A percentile compares a stretch with the other conserved stretches of the same genome.
phyloP scores from a whole-genome alignment of 345 rosid genomes.

The Rubroshorea leprosula region DNA sequence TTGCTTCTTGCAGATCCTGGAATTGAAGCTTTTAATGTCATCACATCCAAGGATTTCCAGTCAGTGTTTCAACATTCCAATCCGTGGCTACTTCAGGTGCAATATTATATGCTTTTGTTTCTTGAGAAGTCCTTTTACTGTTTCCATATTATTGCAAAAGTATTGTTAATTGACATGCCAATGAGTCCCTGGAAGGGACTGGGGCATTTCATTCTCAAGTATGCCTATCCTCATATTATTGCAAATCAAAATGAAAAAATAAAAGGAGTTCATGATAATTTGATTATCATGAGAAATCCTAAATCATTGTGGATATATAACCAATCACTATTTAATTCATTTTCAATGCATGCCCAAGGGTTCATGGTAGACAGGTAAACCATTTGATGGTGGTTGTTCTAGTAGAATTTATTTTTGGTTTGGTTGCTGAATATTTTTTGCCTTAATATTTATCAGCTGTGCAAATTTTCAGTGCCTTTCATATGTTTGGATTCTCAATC shows the following conservation, averaged over 20 bases:
- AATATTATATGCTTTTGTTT: not conserved
- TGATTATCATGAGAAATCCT: not conserved
- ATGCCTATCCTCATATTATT: not conserved
- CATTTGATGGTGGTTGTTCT: too few species aligned
- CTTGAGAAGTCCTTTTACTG: slow-evolving; percentile 1
- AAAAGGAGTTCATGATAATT: not conserved
- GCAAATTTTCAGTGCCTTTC: too few species aligned
- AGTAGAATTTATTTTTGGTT: too few species aligned
- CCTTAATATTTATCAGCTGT: not conserved
- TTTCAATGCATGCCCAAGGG: too few species aligned
- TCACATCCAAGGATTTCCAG: slow-evolving; percentile 46
- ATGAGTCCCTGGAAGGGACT: not conserved
- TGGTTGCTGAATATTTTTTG: not conserved
- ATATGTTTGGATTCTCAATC: too few species aligned
- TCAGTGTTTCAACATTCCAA: slow-evolving; percentile 41
- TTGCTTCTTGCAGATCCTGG: slow-evolving; percentile 30
- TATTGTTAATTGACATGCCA: not conserved
- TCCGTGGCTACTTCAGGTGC: slow-evolving; percentile 80
- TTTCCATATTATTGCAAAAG: not conserved
- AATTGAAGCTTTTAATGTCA: slow-evolving; percentile 40
- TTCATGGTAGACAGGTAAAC: too few species aligned
- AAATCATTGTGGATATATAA: too few species aligned
- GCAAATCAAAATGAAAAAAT: too few species aligned
- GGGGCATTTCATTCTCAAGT: not conserved
- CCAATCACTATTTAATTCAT: too few species aligned